These are phyloP conservation scores for Phoma sp. DNA, from an alignment of 2,329 filamentous ascomycete genomes.

Conservation along the genomic window DNA sequence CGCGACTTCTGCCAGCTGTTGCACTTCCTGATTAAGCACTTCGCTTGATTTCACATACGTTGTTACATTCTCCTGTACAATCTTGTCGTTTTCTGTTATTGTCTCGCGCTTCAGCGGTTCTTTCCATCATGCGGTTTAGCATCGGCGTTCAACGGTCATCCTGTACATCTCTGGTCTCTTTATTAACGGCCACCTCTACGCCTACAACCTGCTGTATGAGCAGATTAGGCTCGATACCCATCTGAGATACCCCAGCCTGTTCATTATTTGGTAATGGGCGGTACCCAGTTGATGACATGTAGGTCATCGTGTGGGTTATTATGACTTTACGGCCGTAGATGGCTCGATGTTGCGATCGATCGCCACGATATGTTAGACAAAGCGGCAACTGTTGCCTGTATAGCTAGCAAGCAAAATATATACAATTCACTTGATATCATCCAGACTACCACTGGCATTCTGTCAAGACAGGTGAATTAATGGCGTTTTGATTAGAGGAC, in stretches of 20 bases:
- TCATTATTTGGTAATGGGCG: conserved; percentile 19
- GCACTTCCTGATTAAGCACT: conserved; percentile 48
- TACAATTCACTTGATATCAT: background rate
- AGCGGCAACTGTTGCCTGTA: conserved; percentile 8
- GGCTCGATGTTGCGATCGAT: conserved; percentile 17
- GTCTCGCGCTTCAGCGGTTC: conserved; percentile 36
- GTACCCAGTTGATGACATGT: conserved; percentile 18
- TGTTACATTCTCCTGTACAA: conserved; percentile 27
- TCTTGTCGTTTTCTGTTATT: conserved; percentile 18
- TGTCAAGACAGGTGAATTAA: too few relatives aligned
- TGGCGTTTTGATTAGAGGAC: too few relatives aligned
- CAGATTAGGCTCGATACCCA: conserved; percentile 30
- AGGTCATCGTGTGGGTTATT: conserved; percentile 12
- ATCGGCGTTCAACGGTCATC: conserved; percentile 20
- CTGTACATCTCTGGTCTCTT: conserved; percentile 7
- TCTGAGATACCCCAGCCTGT: conserved; percentile 34
- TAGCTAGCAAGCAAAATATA: conserved; percentile 11
- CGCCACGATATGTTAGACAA: conserved; percentile 7
- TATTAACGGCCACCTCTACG: conserved; percentile 2
- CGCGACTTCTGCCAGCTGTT: conserved; percentile 55
- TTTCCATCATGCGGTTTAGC: conserved; percentile 21
- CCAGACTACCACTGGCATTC: too few relatives aligned
- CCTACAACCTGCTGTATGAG: conserved; percentile 4
- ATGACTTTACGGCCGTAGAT: conserved; percentile 17
- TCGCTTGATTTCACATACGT: conserved; percentile 34